A percentile compares a stretch with the other conserved stretches of the same genome.
Evolutionary conservation across 2,329 filamentous ascomycete species (phyloP).

Genomic region (Aspergillus hiratsukae): DNA sequence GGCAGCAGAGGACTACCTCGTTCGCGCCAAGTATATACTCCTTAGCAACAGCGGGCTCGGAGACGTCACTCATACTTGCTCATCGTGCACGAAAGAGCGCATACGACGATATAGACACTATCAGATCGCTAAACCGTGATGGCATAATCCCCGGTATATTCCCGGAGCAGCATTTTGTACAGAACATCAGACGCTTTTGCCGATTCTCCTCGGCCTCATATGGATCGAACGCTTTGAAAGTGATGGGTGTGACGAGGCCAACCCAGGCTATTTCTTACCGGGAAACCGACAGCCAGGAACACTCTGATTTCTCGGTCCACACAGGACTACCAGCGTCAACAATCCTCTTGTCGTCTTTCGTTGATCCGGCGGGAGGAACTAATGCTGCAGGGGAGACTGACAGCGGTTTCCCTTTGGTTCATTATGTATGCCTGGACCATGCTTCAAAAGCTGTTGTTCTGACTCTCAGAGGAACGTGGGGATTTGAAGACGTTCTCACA

Average conservation of each 20-base stretch:
- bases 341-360: slow-evolving; percentile 63
- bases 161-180: slow-evolving; percentile 42
- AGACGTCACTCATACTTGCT: slow-evolving; percentile 42
- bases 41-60: slow-evolving; percentile 40
- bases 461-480: slow-evolving; percentile 67
- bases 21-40: slow-evolving; percentile 45
- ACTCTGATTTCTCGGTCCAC: slow-evolving; percentile 43
- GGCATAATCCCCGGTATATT: slow-evolving; percentile 44
- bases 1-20: slow-evolving; percentile 34
- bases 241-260: slow-evolving; percentile 41
- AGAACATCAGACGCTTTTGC: slow-evolving; percentile 43
- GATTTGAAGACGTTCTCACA: slow-evolving; percentile 68
- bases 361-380: slow-evolving; percentile 64
- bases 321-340: slow-evolving; percentile 43
- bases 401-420: slow-evolving; percentile 65
- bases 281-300: slow-evolving; percentile 38
- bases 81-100: slow-evolving; percentile 40
- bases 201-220: slow-evolving; percentile 47
- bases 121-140: slow-evolving; percentile 40
- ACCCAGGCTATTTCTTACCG: slow-evolving; percentile 27
- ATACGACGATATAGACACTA: slow-evolving; percentile 44
- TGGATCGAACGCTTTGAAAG: slow-evolving; percentile 42
- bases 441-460: slow-evolving; percentile 67
- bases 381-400: slow-evolving; percentile 61
- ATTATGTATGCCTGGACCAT: slow-evolving; percentile 69